Conservation (phyloP, 2,329 filamentous ascomycete genomes). For the Penicillium griseofulvum region DNA sequence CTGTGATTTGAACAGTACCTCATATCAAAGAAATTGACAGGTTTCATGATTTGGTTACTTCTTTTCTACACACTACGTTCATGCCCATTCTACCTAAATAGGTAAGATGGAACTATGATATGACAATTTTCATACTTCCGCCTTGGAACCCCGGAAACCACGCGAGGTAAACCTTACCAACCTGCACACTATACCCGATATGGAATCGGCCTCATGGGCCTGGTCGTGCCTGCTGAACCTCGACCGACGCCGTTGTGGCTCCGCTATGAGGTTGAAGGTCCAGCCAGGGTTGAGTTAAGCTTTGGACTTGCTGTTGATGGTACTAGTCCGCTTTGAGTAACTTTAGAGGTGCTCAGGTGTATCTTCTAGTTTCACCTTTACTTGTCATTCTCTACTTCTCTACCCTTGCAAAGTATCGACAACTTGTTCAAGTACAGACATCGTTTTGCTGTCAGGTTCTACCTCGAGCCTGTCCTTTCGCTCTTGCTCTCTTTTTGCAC, state of each 20-base stretch:
- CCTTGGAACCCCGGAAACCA: not conserved
- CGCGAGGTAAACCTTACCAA: not conserved
- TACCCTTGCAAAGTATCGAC: not conserved
- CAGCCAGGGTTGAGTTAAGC: not conserved
- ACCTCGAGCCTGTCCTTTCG: not conserved
- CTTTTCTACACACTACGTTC: not conserved
- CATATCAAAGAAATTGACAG: not conserved
- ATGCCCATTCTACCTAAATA: not conserved
- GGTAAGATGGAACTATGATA: not conserved
- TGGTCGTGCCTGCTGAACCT: not conserved
- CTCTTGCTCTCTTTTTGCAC: not conserved
- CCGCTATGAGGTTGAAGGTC: not conserved
- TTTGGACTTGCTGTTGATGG: too few relatives aligned
- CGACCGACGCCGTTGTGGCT: not conserved
- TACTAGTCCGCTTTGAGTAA: not conserved
- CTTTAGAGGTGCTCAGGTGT: not conserved
- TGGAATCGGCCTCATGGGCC: not conserved
- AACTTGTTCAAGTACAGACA: not conserved
- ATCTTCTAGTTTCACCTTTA: not conserved
- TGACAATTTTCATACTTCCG: not conserved
- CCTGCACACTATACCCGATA: not conserved
- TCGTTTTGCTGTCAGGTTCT: not conserved
- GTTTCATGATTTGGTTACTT: not conserved
- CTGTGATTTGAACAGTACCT: conserved; percentile 53
- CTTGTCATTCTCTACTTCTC: not conserved